These are phyloP conservation scores for Auxenochlorella protothecoides DNA, from an alignment of 139 green algal genomes.

Conservation along the genomic window DNA sequence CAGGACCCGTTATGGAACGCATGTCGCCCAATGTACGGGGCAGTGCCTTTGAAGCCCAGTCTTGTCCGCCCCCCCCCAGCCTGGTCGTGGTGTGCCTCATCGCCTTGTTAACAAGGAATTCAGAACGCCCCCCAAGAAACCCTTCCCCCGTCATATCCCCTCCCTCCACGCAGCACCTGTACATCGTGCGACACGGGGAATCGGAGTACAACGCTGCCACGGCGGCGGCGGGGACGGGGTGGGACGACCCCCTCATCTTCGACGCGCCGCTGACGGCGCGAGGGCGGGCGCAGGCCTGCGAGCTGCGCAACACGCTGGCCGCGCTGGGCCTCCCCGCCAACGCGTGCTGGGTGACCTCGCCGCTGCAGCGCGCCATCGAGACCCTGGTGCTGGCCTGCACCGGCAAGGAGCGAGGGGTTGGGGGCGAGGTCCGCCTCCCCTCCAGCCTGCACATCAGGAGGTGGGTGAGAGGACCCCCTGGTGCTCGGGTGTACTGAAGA, in stretches of 20 bases:
- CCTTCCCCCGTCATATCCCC: neutral
- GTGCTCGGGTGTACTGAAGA: no score
- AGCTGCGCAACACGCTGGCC: conserved; percentile 17
- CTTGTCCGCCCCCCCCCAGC: neutral
- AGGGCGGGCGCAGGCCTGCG: conserved; percentile 25
- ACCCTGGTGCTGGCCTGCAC: conserved; percentile 39
- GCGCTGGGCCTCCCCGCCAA: conserved; percentile 21
- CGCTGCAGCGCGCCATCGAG: conserved; percentile 52
- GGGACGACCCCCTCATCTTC: conserved; percentile 52
- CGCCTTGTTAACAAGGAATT: no score
- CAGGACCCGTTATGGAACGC: no score
- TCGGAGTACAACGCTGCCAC: conserved; percentile 47
- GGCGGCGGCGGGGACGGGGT: conserved; percentile 12
- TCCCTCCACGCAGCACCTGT: conserved; percentile 9
- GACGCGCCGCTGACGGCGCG: conserved; percentile 50
- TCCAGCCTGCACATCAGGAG: no score
- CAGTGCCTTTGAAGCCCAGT: no score
- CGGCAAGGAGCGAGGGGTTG: no score
- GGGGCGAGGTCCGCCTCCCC: no score
- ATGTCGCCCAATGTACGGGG: no score
- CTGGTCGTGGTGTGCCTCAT: neutral
- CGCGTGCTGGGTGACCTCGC: conserved; percentile 50
- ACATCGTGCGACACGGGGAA: conserved; percentile 55
- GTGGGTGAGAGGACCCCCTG: no score
- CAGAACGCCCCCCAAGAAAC: neutral